Percentiles rank a stretch among this genome's conserved stretches.
These are phyloP conservation scores for Ogataea methylovora DNA, from an alignment of 805 yeast species.

Conservation along the genomic window DNA sequence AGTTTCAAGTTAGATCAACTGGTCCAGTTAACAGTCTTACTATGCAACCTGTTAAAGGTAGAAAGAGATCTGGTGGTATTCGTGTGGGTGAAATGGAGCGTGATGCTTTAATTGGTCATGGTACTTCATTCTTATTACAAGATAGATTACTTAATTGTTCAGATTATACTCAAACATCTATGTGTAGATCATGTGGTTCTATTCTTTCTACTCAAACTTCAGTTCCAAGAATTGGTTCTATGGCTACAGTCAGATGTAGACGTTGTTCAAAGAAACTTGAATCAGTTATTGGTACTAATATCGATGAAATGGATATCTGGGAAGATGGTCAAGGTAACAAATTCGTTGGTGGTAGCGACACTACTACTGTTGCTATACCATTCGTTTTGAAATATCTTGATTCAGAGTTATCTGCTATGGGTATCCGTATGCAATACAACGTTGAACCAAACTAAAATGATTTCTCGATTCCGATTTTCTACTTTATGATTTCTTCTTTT, in stretches of 20 bases:
- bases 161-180: conserved; percentile 85
- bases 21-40: conserved; percentile 97
- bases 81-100: conserved; percentile 99
- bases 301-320: conserved; percentile 77
- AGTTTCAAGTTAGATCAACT: conserved; percentile 98
- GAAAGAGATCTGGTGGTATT: conserved; percentile 98
- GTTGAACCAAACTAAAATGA: conserved; percentile 50
- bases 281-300: conserved; percentile 39
- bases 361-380: conserved; percentile 95
- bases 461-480: too few species aligned
- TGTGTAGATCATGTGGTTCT: conserved; percentile 93
- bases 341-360: conserved; percentile 85
- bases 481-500: too few species aligned
- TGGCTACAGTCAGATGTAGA: conserved; percentile 78
- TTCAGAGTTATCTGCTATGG: conserved; percentile 96
- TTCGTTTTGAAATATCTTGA: conserved; percentile 93
- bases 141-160: conserved; percentile 93
- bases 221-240: conserved; percentile 84
- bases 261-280: conserved; percentile 77
- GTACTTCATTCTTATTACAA: conserved; percentile 90
- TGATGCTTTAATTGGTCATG: conserved; percentile 98
- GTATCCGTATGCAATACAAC: conserved; percentile 85
- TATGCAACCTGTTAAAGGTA: conserved; percentile 99
- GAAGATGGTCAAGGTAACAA: conserved; percentile 94
- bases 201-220: conserved; percentile 82